These are phyloP conservation scores for Aspergillus piperis DNA, from an alignment of 2,329 filamentous ascomycete species.

Conservation along the genomic window DNA sequence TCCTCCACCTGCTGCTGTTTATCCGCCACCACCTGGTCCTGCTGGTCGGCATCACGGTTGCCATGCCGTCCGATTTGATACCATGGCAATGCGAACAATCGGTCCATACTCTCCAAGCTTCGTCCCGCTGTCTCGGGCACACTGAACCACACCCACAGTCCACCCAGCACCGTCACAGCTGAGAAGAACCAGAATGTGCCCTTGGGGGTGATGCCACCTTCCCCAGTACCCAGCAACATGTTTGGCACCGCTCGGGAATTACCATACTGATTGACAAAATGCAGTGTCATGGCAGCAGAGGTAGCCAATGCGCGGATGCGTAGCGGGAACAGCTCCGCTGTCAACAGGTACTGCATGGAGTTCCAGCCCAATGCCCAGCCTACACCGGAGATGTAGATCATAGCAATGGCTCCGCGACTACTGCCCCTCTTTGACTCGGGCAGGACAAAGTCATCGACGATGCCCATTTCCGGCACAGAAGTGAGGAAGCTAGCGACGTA, in stretches of 20 bases:
- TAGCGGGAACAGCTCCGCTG: slow-evolving; percentile 75
- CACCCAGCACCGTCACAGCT: slow-evolving; percentile 66
- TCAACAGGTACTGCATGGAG: slow-evolving; percentile 75
- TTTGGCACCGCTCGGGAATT: slow-evolving; percentile 73
- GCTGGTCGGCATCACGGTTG: slow-evolving; percentile 32
- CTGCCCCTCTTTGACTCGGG: slow-evolving; percentile 54
- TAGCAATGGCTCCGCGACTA: slow-evolving; percentile 65
- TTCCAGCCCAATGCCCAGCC: slow-evolving; percentile 76
- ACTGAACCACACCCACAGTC: slow-evolving; percentile 57
- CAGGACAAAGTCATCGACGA: slow-evolving; percentile 52
- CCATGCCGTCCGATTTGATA: slow-evolving; percentile 64
- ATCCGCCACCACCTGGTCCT: slow-evolving; percentile 26
- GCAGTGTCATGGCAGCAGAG: slow-evolving; percentile 73
- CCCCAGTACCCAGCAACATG: slow-evolving; percentile 60
- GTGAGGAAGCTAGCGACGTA: slow-evolving; percentile 65
- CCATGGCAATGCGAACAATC: slow-evolving; percentile 72
- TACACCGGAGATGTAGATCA: slow-evolving; percentile 70
- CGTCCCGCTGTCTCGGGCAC: slow-evolving; percentile 71
- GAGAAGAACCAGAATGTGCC: slow-evolving; percentile 80
- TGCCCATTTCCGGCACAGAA: slow-evolving; percentile 59
- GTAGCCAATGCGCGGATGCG: slow-evolving; percentile 71
- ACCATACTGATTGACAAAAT: slow-evolving; percentile 78
- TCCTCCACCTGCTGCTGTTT: slow-evolving; percentile 27
- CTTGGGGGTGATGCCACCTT: slow-evolving; percentile 51
- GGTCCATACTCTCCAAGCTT: slow-evolving; percentile 63